These are phyloP conservation scores for Omphalea diandra DNA, from an alignment of 441 rosid genomes.

Conservation along the genomic window DNA sequence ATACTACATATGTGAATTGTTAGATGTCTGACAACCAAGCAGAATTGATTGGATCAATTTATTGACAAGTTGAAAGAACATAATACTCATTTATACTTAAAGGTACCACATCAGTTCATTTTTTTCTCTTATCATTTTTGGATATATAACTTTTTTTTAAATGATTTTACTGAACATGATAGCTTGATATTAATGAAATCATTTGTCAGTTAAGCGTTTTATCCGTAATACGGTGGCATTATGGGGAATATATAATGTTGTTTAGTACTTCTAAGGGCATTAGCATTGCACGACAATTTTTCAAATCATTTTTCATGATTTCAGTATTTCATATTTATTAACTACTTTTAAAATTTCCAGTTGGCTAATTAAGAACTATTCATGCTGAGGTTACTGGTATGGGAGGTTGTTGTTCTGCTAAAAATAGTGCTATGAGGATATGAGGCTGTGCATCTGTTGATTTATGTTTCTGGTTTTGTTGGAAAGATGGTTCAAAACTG, in stretches of 20 bases:
- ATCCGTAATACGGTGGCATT: background rate
- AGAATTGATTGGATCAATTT: conserved; percentile 80
- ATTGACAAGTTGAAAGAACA: conserved; percentile 56
- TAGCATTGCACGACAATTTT: background rate
- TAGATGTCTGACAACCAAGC: conserved; percentile 64
- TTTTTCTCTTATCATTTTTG: background rate
- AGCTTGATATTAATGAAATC: background rate
- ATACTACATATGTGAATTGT: too few relatives aligned
- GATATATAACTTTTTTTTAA: background rate
- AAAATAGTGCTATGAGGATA: background rate
- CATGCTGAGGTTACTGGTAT: background rate
- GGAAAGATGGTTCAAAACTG: too few relatives aligned
- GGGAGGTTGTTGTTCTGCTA: background rate
- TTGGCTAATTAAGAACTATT: background rate
- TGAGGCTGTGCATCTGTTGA: too few relatives aligned
- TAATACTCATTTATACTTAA: conserved; percentile 41
- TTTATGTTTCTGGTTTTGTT: too few relatives aligned
- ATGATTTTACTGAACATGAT: background rate
- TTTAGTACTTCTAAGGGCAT: too few relatives aligned
- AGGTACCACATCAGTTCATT: conserved; percentile 44
- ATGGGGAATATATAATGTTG: background rate
- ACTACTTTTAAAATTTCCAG: background rate
- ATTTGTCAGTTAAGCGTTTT: too few relatives aligned
- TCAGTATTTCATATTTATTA: background rate
- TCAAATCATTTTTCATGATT: background rate